Percentiles rank a stretch among this genome's conserved stretches.
phyloP scores from a whole-genome alignment of 257 asterid species.

The Solanum virginianum region DNA sequence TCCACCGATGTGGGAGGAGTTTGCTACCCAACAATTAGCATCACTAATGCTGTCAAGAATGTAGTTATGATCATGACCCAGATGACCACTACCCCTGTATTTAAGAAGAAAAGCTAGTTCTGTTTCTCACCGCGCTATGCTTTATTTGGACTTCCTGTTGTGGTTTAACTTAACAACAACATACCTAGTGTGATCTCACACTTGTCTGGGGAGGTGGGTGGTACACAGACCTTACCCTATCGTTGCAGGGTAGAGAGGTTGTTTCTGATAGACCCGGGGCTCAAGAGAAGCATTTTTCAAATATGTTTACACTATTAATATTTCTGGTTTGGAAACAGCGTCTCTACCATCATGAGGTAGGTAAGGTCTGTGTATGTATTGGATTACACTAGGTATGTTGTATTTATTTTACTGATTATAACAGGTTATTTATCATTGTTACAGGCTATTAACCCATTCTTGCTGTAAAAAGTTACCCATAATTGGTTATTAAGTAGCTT shows the following conservation, averaged over 20 bases:
- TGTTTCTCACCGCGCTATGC: neutral
- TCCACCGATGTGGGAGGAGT: too few species aligned
- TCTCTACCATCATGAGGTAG: neutral
- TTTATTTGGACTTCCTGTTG: neutral
- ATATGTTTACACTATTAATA: neutral
- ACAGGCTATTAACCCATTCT: neutral
- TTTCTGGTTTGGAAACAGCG: neutral
- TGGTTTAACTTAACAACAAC: too few species aligned
- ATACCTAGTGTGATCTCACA: neutral
- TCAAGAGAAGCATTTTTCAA: neutral
- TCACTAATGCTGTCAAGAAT: conserved; percentile 33
- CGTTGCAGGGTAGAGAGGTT: neutral
- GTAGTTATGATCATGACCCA: conserved; percentile 70
- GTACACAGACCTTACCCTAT: neutral
- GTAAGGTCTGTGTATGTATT: neutral
- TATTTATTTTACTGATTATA: neutral
- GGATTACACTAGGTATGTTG: neutral
- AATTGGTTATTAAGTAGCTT: neutral
- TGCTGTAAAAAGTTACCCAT: neutral
- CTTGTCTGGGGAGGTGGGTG: neutral
- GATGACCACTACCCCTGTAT: conserved; percentile 50
- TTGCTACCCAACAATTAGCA: too few species aligned
- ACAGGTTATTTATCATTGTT: neutral
- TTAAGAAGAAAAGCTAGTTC: neutral
- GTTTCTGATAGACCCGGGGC: neutral